phyloP scores from a whole-genome alignment of 2,329 filamentous ascomycete species.

The Ophiosphaerella korrae region DNA sequence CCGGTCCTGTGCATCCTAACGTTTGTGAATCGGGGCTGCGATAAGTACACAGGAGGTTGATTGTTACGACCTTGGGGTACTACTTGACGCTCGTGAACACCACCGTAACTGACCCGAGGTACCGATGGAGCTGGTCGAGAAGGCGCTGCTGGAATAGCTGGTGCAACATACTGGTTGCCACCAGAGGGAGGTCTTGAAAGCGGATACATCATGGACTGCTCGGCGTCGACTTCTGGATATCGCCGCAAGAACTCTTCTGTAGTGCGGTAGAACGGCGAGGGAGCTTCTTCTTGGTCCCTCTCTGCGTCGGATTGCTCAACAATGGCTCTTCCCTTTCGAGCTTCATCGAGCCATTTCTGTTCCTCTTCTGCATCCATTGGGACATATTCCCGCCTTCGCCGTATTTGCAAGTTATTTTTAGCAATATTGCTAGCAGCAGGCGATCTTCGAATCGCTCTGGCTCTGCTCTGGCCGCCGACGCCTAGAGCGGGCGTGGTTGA shows the following conservation, averaged over 20 bases:
- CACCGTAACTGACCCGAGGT: conserved; percentile 74
- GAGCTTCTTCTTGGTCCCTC: conserved; percentile 34
- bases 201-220: conserved; percentile 61
- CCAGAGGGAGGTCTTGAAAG: conserved; percentile 42
- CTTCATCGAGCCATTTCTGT: conserved; percentile 76
- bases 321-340: conserved; percentile 68
- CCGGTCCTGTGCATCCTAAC: conserved; percentile 69
- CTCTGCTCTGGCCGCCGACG: conserved; percentile 51
- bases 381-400: conserved; percentile 64
- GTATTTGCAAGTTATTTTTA: conserved; percentile 60
- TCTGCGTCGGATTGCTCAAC: conserved; percentile 43
- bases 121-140: conserved; percentile 64
- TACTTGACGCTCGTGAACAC: conserved; percentile 67
- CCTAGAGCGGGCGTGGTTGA: conserved; percentile 61
- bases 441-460: conserved; percentile 58
- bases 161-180: conserved; percentile 56
- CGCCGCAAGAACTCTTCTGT: conserved; percentile 84
- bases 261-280: conserved; percentile 61
- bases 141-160: conserved; percentile 61
- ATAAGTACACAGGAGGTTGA: conserved; percentile 52
- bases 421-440: conserved; percentile 59
- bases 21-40: conserved; percentile 51
- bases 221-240: conserved; percentile 71
- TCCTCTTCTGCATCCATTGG: conserved; percentile 83
- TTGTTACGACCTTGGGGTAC: conserved; percentile 39